Conservation (phyloP, 1,139 yeast genomes). For the Pichia terricola region DNA sequence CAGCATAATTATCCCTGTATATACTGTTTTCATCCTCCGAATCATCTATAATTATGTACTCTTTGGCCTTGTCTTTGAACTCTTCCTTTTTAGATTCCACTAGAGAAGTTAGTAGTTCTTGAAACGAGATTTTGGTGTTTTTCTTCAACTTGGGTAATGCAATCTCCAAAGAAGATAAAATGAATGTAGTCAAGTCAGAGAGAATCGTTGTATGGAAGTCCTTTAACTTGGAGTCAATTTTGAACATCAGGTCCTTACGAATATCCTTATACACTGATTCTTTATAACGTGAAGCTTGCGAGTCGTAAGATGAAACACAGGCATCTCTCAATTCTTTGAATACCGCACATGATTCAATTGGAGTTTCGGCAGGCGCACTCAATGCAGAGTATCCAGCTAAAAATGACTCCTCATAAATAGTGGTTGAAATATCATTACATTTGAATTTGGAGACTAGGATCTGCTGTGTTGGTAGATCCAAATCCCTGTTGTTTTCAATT, state of each 20-base stretch:
- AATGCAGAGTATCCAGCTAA: constrained; percentile 21
- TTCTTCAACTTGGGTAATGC: constrained; percentile 3
- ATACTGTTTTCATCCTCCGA: not conserved
- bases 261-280: constrained; percentile 56
- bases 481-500: constrained; percentile 83
- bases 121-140: not conserved
- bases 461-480: constrained; percentile 95
- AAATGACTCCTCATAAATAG: constrained; percentile 39
- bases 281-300: constrained; percentile 65
- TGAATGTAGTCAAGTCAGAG: constrained; percentile 21
- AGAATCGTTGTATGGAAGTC: constrained; percentile 16
- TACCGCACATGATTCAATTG: constrained; percentile 28
- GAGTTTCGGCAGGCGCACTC: constrained; percentile 17
- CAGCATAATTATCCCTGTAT: not conserved
- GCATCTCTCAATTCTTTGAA: constrained; percentile 34
- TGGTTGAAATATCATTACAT: constrained; percentile 75
- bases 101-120: not conserved
- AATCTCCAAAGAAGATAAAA: constrained; percentile 19
- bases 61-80: not conserved
- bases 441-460: constrained; percentile 88
- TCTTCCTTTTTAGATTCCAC: not conserved
- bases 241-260: constrained; percentile 36
- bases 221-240: constrained; percentile 36
- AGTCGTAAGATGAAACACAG: constrained; percentile 49
- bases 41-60: constrained; percentile 1